Conservation (phyloP, 1,284 basidiomycete genomes). For the Wolfiporia cocos region DNA sequence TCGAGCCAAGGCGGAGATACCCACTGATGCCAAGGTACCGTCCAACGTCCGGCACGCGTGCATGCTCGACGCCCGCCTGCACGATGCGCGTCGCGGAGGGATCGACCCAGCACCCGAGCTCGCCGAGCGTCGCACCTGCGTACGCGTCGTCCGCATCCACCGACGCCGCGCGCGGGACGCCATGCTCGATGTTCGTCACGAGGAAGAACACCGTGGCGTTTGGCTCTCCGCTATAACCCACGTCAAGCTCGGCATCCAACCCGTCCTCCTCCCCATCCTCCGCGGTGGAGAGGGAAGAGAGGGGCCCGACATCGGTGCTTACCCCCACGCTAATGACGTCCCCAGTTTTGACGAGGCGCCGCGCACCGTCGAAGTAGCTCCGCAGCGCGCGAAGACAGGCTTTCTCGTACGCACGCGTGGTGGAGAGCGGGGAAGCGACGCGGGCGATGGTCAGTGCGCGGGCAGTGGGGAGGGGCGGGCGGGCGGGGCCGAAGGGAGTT, state of each 20-base stretch:
- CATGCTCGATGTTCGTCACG: conserved; percentile 73
- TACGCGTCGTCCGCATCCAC: conserved; percentile 36
- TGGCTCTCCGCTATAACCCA: too few species aligned
- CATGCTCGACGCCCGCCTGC: conserved; percentile 75
- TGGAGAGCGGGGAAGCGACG: conserved; percentile 77
- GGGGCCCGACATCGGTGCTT: conserved; percentile 41
- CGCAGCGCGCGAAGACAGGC: conserved; percentile 69
- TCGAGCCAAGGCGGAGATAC: conserved; percentile 11
- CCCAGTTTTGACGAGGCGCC: conserved; percentile 69
- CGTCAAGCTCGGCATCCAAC: conserved; percentile 16
- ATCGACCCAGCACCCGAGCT: conserved; percentile 87
- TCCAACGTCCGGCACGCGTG: conserved; percentile 54
- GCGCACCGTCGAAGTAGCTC: conserved; percentile 53
- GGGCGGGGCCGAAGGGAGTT: conserved; percentile 48
- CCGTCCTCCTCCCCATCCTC: conserved; percentile 25
- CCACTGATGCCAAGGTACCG: conserved; percentile 51
- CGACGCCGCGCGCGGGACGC: conserved; percentile 36
- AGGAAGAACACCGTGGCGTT: conserved; percentile 66
- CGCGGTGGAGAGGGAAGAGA: conserved; percentile 17
- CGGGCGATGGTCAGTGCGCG: conserved; percentile 74
- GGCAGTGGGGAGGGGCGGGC: conserved; percentile 68
- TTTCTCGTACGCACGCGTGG: conserved; percentile 68
- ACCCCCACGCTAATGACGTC: conserved; percentile 79
- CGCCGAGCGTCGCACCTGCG: conserved; percentile 48
- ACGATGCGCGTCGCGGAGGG: conserved; percentile 66